Percentiles rank a stretch among this genome's conserved stretches.
Evolutionary conservation across 495 filamentous ascomycete genomes (phyloP).

Genomic region (Schizothecium vesticola): DNA sequence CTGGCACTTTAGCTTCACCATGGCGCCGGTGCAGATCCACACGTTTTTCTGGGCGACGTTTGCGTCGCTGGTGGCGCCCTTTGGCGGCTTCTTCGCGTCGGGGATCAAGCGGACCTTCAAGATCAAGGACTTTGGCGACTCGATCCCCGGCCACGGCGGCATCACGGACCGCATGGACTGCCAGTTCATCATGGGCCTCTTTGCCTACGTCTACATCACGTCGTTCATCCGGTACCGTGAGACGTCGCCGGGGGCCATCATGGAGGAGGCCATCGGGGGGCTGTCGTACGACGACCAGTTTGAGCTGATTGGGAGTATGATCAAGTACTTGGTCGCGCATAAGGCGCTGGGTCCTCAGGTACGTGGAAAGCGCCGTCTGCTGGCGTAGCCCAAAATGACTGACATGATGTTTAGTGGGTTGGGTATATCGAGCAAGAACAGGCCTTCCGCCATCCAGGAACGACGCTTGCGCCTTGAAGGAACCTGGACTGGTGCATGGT

Average conservation of each 20-base stretch:
- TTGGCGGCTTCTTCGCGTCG: constrained; percentile 97
- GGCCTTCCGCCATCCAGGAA: not conserved
- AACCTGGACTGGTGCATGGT: not conserved
- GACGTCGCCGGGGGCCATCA: constrained; percentile 72
- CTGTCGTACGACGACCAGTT: constrained; percentile 79
- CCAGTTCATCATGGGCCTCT: constrained; percentile 99
- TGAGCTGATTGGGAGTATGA: constrained; percentile 76
- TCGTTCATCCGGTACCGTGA: constrained; percentile 90
- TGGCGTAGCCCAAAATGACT: not conserved
- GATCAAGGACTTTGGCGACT: constrained; percentile 99
- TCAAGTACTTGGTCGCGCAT: constrained; percentile 61
- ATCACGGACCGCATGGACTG: constrained; percentile 99
- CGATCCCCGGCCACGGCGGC: constrained; percentile 94
- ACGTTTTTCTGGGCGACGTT: constrained; percentile 87
- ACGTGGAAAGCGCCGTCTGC: not conserved
- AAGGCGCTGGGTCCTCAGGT: not conserved
- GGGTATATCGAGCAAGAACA: not conserved
- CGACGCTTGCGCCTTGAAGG: not conserved
- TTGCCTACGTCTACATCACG: constrained; percentile 96
- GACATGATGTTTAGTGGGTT: not conserved
- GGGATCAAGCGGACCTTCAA: constrained; percentile 98
- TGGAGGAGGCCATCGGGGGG: constrained; percentile 84
- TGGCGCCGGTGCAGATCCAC: constrained; percentile 92
- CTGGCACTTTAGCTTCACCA: constrained; percentile 50
- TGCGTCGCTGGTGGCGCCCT: constrained; percentile 93